These are phyloP conservation scores for Telfairia occidentalis DNA, from an alignment of 331 rosid genomes.

Conservation along the genomic window DNA sequence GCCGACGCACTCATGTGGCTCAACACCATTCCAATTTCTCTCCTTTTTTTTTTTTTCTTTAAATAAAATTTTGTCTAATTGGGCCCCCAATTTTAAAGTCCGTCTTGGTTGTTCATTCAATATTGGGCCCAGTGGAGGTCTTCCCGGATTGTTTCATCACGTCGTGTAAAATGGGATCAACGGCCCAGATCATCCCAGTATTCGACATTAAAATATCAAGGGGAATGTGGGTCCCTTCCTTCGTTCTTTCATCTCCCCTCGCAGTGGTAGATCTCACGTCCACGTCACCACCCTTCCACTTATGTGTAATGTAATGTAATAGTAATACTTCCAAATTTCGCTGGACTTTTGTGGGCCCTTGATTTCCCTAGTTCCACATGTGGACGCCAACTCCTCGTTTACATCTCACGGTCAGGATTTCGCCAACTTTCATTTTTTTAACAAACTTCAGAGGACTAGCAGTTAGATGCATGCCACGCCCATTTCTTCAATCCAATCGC, in stretches of 20 bases:
- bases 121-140: not conserved
- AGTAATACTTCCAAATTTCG: not conserved
- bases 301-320: not conserved
- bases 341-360: not conserved
- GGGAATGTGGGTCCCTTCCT: constrained; percentile 1
- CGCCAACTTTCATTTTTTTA: not conserved
- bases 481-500: not conserved
- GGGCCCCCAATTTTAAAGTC: constrained; percentile 7
- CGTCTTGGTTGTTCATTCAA: not conserved
- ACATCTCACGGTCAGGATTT: not conserved
- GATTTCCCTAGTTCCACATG: not conserved
- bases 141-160: not conserved
- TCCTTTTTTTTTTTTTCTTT: not conserved
- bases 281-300: not conserved
- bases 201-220: not conserved
- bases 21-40: not conserved
- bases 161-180: not conserved
- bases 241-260: not conserved
- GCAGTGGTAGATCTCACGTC: not conserved
- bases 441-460: not conserved
- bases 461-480: not conserved
- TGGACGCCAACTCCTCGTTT: not conserved
- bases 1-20: not conserved
- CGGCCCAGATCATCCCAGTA: not conserved
- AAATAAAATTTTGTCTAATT: not conserved